Conservation (phyloP, 495 filamentous ascomycete genomes). For the Hyaloscypha finlandica region DNA sequence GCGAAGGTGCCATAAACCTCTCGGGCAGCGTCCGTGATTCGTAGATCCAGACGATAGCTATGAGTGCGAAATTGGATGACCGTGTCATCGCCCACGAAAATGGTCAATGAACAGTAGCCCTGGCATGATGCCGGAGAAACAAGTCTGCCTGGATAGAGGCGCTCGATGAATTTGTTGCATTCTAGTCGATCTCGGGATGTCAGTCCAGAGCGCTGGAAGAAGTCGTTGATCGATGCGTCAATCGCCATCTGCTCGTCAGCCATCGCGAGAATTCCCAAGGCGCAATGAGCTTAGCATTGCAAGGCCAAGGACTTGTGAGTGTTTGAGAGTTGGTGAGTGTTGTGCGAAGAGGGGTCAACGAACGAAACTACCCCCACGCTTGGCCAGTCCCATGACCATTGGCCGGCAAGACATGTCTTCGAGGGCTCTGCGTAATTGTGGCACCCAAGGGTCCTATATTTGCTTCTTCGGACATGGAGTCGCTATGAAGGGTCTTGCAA, state of each 20-base stretch:
- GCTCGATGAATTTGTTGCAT: constrained; percentile 20
- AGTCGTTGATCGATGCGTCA: constrained; percentile 17
- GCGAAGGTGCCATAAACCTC: constrained; percentile 41
- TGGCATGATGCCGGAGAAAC: constrained; percentile 40
- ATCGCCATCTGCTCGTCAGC: constrained; percentile 34
- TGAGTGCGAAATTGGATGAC: constrained; percentile 55
- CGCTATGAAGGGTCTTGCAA: too few species aligned
- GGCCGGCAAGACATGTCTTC: constrained; percentile 6
- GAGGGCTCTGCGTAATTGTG: too few species aligned
- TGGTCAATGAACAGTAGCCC: constrained; percentile 56
- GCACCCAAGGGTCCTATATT: too few species aligned
- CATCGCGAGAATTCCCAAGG: not conserved
- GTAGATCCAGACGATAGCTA: constrained; percentile 43
- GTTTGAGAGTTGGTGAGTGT: not conserved
- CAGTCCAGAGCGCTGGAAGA: constrained; percentile 27
- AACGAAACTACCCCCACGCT: constrained; percentile 9
- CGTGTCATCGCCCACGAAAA: constrained; percentile 39
- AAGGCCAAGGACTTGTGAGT: too few species aligned
- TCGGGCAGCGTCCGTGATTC: constrained; percentile 41
- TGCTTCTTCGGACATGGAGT: too few species aligned
- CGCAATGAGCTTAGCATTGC: too few species aligned
- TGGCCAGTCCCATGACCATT: constrained; percentile 8
- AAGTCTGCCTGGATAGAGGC: constrained; percentile 18
- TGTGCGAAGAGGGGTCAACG: constrained; percentile 1
- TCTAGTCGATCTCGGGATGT: constrained; percentile 15